Evolutionary conservation across 768 basidiomycete genomes (phyloP).

Genomic region (Pisolithus sp.): DNA sequence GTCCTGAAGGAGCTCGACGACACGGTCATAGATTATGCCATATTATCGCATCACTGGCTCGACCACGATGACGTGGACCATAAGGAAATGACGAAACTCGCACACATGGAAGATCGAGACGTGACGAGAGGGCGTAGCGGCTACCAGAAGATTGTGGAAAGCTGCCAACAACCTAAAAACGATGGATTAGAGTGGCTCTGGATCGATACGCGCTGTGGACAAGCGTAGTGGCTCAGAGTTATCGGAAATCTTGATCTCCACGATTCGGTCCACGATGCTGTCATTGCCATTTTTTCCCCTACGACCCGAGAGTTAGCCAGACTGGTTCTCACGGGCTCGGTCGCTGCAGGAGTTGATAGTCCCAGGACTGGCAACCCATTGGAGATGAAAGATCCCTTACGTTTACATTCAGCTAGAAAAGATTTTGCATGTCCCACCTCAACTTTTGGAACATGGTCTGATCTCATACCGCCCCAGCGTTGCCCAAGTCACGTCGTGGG

Average conservation of each 20-base stretch:
- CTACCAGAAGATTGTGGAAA: not conserved
- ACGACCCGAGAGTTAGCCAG: not conserved
- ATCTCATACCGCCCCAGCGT: not conserved
- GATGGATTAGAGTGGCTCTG: too few relatives aligned
- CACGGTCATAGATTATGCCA: not conserved
- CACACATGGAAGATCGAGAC: not conserved
- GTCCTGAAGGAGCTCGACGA: not conserved
- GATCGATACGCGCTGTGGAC: too few relatives aligned
- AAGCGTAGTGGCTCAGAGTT: too few relatives aligned
- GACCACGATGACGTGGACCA: not conserved
- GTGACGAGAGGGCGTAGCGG: not conserved
- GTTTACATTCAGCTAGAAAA: not conserved
- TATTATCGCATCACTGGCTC: slow-evolving; percentile 2
- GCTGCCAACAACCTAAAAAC: too few relatives aligned
- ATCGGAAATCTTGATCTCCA: too few relatives aligned
- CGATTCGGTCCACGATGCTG: too few relatives aligned
- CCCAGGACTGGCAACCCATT: slow-evolving; percentile 9
- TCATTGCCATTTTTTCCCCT: not conserved
- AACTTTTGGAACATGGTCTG: not conserved
- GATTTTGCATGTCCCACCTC: not conserved
- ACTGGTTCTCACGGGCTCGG: slow-evolving; percentile 15
- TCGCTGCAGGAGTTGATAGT: slow-evolving; percentile 9
- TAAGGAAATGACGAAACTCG: not conserved
- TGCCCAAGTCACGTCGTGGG: slow-evolving; percentile 11
- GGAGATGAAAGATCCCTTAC: slow-evolving; percentile 1